Conservation (phyloP, 371 early-diverging fungal species). For the Mortierella sp. region DNA sequence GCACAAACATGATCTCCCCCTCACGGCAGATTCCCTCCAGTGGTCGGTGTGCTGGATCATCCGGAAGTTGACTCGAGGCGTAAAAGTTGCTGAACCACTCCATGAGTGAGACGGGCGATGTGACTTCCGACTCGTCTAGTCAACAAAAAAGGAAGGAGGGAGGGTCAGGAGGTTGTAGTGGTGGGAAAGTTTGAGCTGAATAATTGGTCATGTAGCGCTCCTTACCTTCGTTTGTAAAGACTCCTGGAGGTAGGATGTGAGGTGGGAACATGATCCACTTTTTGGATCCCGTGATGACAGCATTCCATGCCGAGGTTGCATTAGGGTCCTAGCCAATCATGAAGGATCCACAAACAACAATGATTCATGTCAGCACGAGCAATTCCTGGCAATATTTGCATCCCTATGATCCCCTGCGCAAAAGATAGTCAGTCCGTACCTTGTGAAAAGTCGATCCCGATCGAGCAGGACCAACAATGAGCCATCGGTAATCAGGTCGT, state of each 20-base stretch:
- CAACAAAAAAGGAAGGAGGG: too few relatives aligned
- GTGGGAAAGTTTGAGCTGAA: too few relatives aligned
- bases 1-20: conserved; percentile 77
- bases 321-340: conserved; percentile 69
- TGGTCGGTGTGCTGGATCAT: conserved; percentile 50
- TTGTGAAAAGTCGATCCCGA: conserved; percentile 74
- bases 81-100: conserved; percentile 71
- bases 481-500: conserved; percentile 78
- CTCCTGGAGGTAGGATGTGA: conserved; percentile 73
- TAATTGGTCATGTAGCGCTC: too few relatives aligned
- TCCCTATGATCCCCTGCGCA: background rate
- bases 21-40: conserved; percentile 68
- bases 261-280: conserved; percentile 73
- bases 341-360: too few relatives aligned
- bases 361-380: background rate
- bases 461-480: conserved; percentile 74
- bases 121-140: conserved; percentile 73
- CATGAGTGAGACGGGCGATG: conserved; percentile 72
- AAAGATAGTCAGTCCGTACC: too few relatives aligned
- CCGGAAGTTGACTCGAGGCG: conserved; percentile 49
- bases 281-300: conserved; percentile 72
- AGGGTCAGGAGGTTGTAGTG: too few relatives aligned
- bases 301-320: conserved; percentile 78
- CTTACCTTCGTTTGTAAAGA: conserved; percentile 63
- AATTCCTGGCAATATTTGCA: too few relatives aligned